These are phyloP conservation scores for Drechslerella stenobrocha DNA, from an alignment of 2,329 filamentous ascomycete genomes.

Conservation along the genomic window DNA sequence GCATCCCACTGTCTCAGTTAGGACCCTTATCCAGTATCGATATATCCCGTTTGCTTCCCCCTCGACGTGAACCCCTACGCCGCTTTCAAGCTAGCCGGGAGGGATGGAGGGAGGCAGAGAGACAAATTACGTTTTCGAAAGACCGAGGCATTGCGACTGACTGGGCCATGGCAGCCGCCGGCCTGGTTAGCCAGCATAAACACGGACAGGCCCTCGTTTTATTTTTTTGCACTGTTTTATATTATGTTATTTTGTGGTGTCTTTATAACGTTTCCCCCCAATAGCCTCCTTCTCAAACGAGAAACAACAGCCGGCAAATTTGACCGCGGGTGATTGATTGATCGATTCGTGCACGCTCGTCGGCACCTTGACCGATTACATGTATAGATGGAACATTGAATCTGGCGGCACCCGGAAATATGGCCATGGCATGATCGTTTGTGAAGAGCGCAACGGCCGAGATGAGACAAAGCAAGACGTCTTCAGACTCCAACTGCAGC, in stretches of 20 bases:
- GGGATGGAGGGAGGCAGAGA: slow-evolving; percentile 21
- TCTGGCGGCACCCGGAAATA: background rate
- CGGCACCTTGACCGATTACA: background rate
- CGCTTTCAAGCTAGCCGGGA: slow-evolving; percentile 38
- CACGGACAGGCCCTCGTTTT: background rate
- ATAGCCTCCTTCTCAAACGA: slow-evolving; percentile 48
- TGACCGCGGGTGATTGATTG: slow-evolving; percentile 39
- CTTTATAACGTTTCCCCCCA: slow-evolving; percentile 23
- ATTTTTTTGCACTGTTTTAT: background rate
- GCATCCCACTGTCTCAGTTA: slow-evolving; percentile 47
- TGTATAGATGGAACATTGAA: background rate
- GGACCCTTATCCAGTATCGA: slow-evolving; percentile 30
- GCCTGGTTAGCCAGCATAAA: background rate
- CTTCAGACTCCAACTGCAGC: background rate
- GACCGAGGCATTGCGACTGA: slow-evolving; percentile 13
- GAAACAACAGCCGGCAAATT: slow-evolving; percentile 47
- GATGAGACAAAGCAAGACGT: slow-evolving; percentile 34
- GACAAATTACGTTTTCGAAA: slow-evolving; percentile 47
- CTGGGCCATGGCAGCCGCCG: slow-evolving; percentile 11
- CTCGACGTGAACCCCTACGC: slow-evolving; percentile 20
- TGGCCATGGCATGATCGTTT: background rate
- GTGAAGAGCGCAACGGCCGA: slow-evolving; percentile 26
- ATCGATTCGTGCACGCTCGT: slow-evolving; percentile 17
- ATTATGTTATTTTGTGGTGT: no score
- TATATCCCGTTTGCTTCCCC: slow-evolving; percentile 30